Base-by-base conservation (phyloP, 805 yeast species). In the Yamadazyma akitaensis region DNA sequence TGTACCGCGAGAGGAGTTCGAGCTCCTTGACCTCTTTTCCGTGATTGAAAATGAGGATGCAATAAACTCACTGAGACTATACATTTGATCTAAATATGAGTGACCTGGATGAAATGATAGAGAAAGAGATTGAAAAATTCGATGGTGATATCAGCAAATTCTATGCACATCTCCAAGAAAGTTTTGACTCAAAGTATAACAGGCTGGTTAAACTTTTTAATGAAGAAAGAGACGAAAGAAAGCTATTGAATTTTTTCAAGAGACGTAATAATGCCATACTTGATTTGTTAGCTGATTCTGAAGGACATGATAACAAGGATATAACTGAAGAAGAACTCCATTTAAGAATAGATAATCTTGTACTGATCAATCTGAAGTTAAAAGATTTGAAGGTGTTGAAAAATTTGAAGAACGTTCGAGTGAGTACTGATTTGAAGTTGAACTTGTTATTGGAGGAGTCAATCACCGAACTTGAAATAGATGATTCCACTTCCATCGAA, bases 231-330 rank as follows among this genome's bases (percentile, higher is more conserved):
- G 54, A 64, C 17, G 72, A 66, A 50, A 50, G 76, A 24, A 64
- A 67, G 40, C 54, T 74, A 6, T 48, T 70, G 13, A 50, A 59
- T 37, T 65, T 57, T 48, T 67, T 61, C 45, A 60, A 67, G 41
- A 50, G 76, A 40, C 58, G 74, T 35, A 68, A 68, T 48, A 65
- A 67, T 40, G 72, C 73, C 0, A 40, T 72, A 28, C 44, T 72
- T 9, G 68, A 68, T 26, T 46, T 70, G 6, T 42, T 50, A 32
- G 30, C 35, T 2, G 47, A 46, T 26, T 19, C n/a, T 2, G 49
- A 48, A 13, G n/a, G 12, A 10, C 38, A 43, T 28, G 26, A 32
- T 3, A 13, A 32, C 16, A 53, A 42, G 9, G 54, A 57, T 21
- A 41, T 51, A 9, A 64, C 55, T 5, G 31, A 43, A 3, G 26